These are phyloP conservation scores for Fusarium caatingaense DNA, from an alignment of 2,329 filamentous ascomycete genomes.

Conservation along the genomic window DNA sequence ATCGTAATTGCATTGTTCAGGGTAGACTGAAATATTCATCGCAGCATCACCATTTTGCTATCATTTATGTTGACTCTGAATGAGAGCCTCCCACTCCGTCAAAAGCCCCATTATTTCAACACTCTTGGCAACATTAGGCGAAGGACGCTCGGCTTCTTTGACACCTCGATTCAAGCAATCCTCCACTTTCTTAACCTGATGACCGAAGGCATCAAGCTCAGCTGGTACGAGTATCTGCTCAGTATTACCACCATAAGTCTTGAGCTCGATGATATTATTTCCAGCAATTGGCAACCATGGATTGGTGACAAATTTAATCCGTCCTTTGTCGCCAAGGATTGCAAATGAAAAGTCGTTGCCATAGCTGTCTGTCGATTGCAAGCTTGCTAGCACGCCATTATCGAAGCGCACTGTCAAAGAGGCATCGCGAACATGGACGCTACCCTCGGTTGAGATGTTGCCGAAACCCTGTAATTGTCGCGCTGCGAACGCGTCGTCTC, in stretches of 20 bases:
- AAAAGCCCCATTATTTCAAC: conserved; percentile 17
- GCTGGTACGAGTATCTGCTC: not conserved
- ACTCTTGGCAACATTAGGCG: conserved; percentile 14
- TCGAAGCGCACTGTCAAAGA: conserved; percentile 9
- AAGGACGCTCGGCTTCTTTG: conserved; percentile 1
- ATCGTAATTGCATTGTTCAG: not conserved
- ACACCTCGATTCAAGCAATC: not conserved
- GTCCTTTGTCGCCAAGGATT: conserved; percentile 4
- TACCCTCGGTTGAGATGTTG: not conserved
- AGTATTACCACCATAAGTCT: not conserved
- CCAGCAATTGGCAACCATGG: conserved; percentile 7
- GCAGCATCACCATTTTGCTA: not conserved
- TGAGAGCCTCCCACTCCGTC: conserved; percentile 14
- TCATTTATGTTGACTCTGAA: not conserved
- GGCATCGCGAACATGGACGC: conserved; percentile 13
- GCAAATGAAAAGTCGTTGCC: conserved; percentile 9
- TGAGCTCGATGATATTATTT: conserved; percentile 15
- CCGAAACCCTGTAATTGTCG: conserved; percentile 8
- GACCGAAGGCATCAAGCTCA: conserved; percentile 4
- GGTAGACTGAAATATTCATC: not conserved
- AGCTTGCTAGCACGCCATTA: conserved; percentile 5
- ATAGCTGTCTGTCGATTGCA: conserved; percentile 19
- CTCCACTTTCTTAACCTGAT: conserved; percentile 14
- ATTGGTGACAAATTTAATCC: conserved; percentile 8
- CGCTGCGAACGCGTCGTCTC: not conserved